phyloP scores from a whole-genome alignment of 2,329 filamentous ascomycete genomes.

The Onygena corvina region DNA sequence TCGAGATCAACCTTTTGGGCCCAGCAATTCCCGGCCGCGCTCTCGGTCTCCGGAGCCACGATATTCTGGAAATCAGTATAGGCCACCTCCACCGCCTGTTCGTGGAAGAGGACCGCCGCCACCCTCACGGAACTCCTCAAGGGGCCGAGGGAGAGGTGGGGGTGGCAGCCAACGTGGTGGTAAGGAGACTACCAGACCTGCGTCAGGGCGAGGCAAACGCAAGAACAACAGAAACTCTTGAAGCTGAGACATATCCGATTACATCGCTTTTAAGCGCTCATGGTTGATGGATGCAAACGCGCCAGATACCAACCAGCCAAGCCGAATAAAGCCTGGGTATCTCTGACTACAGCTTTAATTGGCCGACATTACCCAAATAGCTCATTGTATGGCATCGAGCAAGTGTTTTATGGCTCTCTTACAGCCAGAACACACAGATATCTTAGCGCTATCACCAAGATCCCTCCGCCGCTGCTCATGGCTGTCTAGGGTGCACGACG shows the following conservation, averaged over 20 bases:
- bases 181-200: neutral
- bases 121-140: conserved; percentile 10
- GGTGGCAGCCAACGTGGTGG: conserved; percentile 14
- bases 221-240: conserved; percentile 1
- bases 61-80: conserved; percentile 17
- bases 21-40: conserved; percentile 21
- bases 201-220: neutral
- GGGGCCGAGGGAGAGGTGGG: conserved; percentile 17
- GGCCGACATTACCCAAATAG: no score
- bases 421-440: no score
- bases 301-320: neutral
- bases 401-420: no score
- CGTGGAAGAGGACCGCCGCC: conserved; percentile 14
- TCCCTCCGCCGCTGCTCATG: no score
- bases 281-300: neutral
- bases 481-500: no score
- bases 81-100: conserved; percentile 19
- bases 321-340: no score
- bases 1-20: conserved; percentile 20
- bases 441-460: no score
- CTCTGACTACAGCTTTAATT: no score
- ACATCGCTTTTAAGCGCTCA: neutral
- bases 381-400: no score
- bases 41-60: conserved; percentile 24
- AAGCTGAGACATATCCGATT: neutral